Percentiles rank a stretch among this genome's conserved stretches.
Conservation (phyloP, 2,329 filamentous ascomycete species). For the Colletotrichum melonis region DNA sequence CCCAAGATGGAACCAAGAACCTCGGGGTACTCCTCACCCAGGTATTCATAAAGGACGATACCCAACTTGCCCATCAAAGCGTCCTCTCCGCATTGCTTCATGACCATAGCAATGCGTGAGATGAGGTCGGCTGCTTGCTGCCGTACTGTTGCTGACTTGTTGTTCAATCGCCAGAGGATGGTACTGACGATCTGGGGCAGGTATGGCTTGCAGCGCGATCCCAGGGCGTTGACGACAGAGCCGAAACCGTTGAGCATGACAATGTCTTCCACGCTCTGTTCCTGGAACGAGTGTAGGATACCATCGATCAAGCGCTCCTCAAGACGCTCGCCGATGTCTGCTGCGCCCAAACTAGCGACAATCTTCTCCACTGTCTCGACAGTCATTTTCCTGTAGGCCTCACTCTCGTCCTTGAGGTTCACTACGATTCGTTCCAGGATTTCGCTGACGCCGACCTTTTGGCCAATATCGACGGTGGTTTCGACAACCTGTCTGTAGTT, state of each 20-base stretch:
- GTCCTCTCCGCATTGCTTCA: constrained; percentile 98
- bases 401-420: constrained; percentile 98
- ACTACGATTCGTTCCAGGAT: constrained; percentile 93
- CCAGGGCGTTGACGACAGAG: constrained; percentile 95
- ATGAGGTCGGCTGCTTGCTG: constrained; percentile 98
- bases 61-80: constrained; percentile 95
- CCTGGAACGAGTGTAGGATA: constrained; percentile 95
- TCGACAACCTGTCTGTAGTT: constrained; percentile 99
- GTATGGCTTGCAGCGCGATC: constrained; percentile 94
- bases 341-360: constrained; percentile 90
- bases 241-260: constrained; percentile 98
- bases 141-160: constrained; percentile 95
- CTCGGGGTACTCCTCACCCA: constrained; percentile 98
- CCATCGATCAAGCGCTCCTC: constrained; percentile 96
- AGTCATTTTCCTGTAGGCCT: constrained; percentile 99
- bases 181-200: constrained; percentile 97
- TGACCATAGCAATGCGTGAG: constrained; percentile 96
- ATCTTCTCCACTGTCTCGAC: constrained; percentile 98
- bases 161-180: constrained; percentile 96
- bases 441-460: constrained; percentile 97
- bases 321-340: constrained; percentile 90
- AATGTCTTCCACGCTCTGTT: constrained; percentile 95
- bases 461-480: constrained; percentile 94
- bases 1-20: constrained; percentile 96
- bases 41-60: constrained; percentile 95